Evolutionary conservation across 2,329 filamentous ascomycete genomes (phyloP), one percentile per base, ranked within the genome.

Genomic region (Colletotrichum theobromicola): DNA sequence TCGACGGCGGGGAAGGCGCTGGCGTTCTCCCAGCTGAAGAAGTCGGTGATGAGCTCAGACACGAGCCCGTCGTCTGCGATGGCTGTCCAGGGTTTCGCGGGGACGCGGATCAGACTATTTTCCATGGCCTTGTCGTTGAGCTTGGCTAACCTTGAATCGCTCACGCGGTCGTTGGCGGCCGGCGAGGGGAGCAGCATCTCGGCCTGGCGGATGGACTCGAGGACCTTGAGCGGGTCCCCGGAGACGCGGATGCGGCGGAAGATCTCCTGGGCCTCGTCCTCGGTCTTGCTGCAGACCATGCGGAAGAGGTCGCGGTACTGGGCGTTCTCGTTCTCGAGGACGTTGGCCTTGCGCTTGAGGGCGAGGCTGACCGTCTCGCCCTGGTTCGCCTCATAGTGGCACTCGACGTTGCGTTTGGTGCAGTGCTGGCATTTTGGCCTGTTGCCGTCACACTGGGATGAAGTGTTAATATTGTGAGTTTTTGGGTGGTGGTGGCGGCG

Each of bases 11-110:
- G 75, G 30, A 77, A 77, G 21, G 78, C 70, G 64, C 80, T 78
- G 5, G 74, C 68, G 37, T 80, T 76, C 24, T 82, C 81, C 79
- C 79, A 82, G 24, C 60, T 75, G 77, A 82, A 82, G 68, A 81
- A 82, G 24, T 77, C 76, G 53, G 81, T 79, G 5, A 82, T 76
- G 9, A 83, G 76, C 67, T 79, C 77, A 7, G 81, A 83, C 1
- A 82, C 81, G 16, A 82, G 32, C 1, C 81, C 81, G 35, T 82
- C 81, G 6, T 79, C 78, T 16, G 77, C 81, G 16, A 82, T 74
- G 4, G 65, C 67, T 2, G 81, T 82, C 81, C 81, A 83, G 8
- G 81, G 81, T 16, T 75, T 78, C 18, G 81, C 78, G 16, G 78
- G 77, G 1, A 82, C 79, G 15, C 76, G 77, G 55, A 81, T 75